Percentiles rank a stretch among this genome's conserved stretches.
These are phyloP conservation scores for Peziza echinospora DNA, from an alignment of 495 filamentous ascomycete genomes.

Conservation along the genomic window DNA sequence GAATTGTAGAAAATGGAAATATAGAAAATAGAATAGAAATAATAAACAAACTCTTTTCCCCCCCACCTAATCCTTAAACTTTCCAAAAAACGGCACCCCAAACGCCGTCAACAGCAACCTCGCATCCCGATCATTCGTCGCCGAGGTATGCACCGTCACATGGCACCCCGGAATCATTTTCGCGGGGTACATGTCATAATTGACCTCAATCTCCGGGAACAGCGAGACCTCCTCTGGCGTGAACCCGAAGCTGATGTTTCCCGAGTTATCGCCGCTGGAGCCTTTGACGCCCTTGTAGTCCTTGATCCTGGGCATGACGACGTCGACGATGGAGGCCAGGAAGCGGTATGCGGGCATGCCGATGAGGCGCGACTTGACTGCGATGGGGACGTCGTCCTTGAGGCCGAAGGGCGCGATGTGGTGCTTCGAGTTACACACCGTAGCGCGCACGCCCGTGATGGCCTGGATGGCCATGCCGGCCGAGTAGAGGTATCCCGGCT, in stretches of 20 bases:
- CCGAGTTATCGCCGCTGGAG: slow-evolving; percentile 54
- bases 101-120: slow-evolving; percentile 59
- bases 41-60: no score
- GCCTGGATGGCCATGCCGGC: slow-evolving; percentile 66
- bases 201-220: slow-evolving; percentile 70
- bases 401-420: slow-evolving; percentile 44
- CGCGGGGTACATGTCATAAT: slow-evolving; percentile 45
- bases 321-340: slow-evolving; percentile 58
- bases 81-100: slow-evolving; percentile 69
- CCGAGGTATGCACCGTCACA: slow-evolving; percentile 68
- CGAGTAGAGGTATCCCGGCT: slow-evolving; percentile 48
- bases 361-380: slow-evolving; percentile 44
- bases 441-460: slow-evolving; percentile 57
- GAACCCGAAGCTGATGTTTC: slow-evolving; percentile 71
- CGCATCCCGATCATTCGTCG: slow-evolving; percentile 79
- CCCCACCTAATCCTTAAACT: slow-evolving; percentile 30
- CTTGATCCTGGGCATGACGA: slow-evolving; percentile 85
- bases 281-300: slow-evolving; percentile 74
- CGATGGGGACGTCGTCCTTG: slow-evolving; percentile 33
- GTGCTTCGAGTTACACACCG: slow-evolving; percentile 42
- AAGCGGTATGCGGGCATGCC: slow-evolving; percentile 78
- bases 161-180: slow-evolving; percentile 88
- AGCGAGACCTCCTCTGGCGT: slow-evolving; percentile 43
- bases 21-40: not conserved
- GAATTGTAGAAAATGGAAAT: no score